Conservation (phyloP, 352 stramenopile species). For the Peronospora farinosa region DNA sequence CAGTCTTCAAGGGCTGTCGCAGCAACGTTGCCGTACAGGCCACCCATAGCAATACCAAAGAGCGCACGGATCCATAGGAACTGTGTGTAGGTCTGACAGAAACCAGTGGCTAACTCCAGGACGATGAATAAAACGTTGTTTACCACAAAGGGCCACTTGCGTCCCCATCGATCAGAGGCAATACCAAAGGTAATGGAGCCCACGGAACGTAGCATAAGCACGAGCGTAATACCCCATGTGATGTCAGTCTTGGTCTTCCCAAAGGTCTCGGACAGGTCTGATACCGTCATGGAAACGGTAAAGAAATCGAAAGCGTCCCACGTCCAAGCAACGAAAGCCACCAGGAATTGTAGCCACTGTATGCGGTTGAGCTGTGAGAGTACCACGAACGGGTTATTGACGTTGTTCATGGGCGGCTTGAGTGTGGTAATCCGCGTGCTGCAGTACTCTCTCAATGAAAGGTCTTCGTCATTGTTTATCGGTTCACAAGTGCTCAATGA, state of each 20-base stretch:
- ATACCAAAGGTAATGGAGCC: slow-evolving; percentile 40
- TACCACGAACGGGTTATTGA: slow-evolving; percentile 26
- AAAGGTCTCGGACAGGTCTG: slow-evolving; percentile 42
- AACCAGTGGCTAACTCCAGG: slow-evolving; percentile 35
- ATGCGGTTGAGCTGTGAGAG: slow-evolving; percentile 29
- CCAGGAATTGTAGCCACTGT: slow-evolving; percentile 36
- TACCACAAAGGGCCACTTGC: slow-evolving; percentile 38
- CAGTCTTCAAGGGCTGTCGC: slow-evolving; percentile 44
- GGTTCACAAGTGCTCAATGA: slow-evolving; percentile 19
- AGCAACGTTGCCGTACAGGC: slow-evolving; percentile 40
- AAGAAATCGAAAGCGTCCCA: slow-evolving; percentile 64
- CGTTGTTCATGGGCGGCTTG: slow-evolving; percentile 33
- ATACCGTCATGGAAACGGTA: slow-evolving; percentile 47
- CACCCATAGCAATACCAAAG: slow-evolving; percentile 48
- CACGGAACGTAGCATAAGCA: slow-evolving; percentile 47
- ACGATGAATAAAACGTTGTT: slow-evolving; percentile 44
- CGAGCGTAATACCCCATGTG: slow-evolving; percentile 51
- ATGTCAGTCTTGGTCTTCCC: slow-evolving; percentile 41
- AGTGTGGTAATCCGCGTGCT: slow-evolving; percentile 35
- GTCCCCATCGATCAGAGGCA: slow-evolving; percentile 37
- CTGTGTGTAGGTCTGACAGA: slow-evolving; percentile 37
- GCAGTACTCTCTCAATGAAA: slow-evolving; percentile 34
- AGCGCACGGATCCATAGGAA: slow-evolving; percentile 30
- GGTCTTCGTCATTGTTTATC: slow-evolving; percentile 21
- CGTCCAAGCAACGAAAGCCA: slow-evolving; percentile 36